Evolutionary conservation across 768 basidiomycete genomes (phyloP).

Genomic region (Mycena sanguinolenta): DNA sequence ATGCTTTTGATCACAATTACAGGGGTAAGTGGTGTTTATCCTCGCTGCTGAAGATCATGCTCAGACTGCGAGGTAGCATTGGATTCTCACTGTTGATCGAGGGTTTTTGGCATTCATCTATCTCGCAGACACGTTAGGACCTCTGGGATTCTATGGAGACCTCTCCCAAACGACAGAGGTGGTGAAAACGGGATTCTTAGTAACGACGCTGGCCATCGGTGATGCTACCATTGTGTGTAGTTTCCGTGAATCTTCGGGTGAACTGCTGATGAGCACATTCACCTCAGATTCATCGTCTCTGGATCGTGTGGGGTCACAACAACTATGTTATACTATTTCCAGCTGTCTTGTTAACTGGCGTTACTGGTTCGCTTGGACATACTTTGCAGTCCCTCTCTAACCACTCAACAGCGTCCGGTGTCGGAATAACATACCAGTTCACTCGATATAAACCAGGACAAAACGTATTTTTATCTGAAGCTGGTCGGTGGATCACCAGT

Average conservation of each 20-base stretch:
- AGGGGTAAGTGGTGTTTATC: neutral
- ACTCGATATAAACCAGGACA: conserved; percentile 8
- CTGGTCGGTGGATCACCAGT: conserved; percentile 36
- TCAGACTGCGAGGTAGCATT: too few species aligned
- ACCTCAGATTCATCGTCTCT: conserved; percentile 58
- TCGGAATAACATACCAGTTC: conserved; percentile 34
- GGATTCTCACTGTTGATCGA: conserved; percentile 32
- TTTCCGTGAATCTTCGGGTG: neutral
- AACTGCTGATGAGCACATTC: neutral
- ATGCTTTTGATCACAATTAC: neutral
- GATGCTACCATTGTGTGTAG: conserved; percentile 36
- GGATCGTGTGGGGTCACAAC: conserved; percentile 25
- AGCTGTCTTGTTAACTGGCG: conserved; percentile 6
- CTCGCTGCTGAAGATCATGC: neutral
- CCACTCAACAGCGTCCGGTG: conserved; percentile 16
- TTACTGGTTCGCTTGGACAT: conserved; percentile 19
- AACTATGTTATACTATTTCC: conserved; percentile 28
- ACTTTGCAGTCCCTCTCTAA: neutral
- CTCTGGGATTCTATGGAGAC: conserved; percentile 27
- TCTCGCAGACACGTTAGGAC: conserved; percentile 8
- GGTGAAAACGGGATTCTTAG: conserved; percentile 30
- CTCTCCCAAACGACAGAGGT: conserved; percentile 30
- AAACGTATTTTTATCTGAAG: conserved; percentile 23
- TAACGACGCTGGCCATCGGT: conserved; percentile 11
- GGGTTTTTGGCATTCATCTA: conserved; percentile 34